A percentile compares a stretch with the other conserved stretches of the same genome.
Evolutionary conservation across 768 basidiomycete species (phyloP).

Genomic region (Tricholoma sp.): DNA sequence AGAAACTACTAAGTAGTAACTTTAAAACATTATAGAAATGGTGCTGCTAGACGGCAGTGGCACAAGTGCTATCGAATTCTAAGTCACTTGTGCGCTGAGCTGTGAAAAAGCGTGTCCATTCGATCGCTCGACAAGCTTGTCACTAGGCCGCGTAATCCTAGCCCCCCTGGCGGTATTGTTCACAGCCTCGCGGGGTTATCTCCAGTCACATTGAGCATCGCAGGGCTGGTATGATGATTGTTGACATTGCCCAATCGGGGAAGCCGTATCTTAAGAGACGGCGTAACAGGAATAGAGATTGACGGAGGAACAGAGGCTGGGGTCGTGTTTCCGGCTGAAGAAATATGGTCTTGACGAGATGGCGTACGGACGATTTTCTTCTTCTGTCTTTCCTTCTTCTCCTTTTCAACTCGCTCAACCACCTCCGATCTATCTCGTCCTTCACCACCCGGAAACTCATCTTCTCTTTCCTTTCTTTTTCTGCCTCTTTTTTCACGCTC

Average conservation of each 20-base stretch:
- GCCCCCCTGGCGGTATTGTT: not conserved
- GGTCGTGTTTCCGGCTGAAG: conserved; percentile 10
- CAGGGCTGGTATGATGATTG: conserved; percentile 13
- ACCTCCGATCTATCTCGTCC: conserved; percentile 17
- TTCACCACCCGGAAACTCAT: conserved; percentile 18
- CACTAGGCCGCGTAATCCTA: not conserved
- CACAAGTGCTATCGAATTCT: not conserved
- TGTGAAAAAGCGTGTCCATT: not conserved
- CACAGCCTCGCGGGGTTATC: conserved; percentile 23
- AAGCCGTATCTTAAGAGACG: conserved; percentile 53
- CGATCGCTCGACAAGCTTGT: not conserved
- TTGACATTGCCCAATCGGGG: conserved; percentile 38
- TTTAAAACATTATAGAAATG: not conserved
- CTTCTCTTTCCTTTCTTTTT: conserved; percentile 41
- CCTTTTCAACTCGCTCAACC: conserved; percentile 18
- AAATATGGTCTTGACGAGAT: conserved; percentile 15
- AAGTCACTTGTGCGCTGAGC: not conserved
- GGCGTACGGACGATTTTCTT: conserved; percentile 29
- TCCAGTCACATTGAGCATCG: conserved; percentile 17
- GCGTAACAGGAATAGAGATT: conserved; percentile 29
- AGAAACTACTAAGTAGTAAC: not conserved
- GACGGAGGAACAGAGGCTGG: conserved; percentile 18
- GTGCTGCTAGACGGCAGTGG: not conserved
- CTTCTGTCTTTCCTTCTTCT: conserved; percentile 18
- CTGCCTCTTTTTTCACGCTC: conserved; percentile 32